phyloP scores from a whole-genome alignment of 2,329 filamentous ascomycete genomes.

The Fusarium solani-melongenae region DNA sequence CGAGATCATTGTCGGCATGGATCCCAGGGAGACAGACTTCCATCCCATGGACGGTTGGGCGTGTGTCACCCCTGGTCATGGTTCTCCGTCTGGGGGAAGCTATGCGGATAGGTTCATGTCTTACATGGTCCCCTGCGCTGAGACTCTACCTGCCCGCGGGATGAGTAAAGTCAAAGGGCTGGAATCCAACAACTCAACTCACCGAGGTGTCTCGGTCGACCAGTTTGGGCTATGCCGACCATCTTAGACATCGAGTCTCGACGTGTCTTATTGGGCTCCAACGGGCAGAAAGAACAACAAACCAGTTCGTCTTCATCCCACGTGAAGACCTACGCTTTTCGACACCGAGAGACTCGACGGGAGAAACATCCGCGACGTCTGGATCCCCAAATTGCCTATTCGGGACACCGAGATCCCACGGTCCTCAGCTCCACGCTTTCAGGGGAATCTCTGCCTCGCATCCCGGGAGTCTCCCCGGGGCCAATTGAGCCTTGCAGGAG shows the following conservation, averaged over 20 bases:
- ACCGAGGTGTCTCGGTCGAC: slow-evolving; percentile 30
- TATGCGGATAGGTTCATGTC: not conserved
- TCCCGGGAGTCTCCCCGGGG: slow-evolving; percentile 26
- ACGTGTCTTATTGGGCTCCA: slow-evolving; percentile 6
- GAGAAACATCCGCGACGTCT: slow-evolving; percentile 18
- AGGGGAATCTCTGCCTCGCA: slow-evolving; percentile 28
- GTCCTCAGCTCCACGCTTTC: slow-evolving; percentile 27
- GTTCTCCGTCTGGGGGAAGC: slow-evolving; percentile 13
- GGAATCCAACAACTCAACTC: slow-evolving; percentile 11
- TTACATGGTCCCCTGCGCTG: not conserved
- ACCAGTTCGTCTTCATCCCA: slow-evolving; percentile 21
- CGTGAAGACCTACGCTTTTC: slow-evolving; percentile 42
- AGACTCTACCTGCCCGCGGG: slow-evolving; percentile 7
- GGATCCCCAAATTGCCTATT: slow-evolving; percentile 28
- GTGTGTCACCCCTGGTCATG: not conserved
- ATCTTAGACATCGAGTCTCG: slow-evolving; percentile 9
- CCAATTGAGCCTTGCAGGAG: slow-evolving; percentile 18
- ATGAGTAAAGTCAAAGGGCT: slow-evolving; percentile 9
- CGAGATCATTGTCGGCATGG: slow-evolving; percentile 16
- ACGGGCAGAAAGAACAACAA: not conserved
- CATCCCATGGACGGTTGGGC: not conserved
- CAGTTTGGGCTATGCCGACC: slow-evolving; percentile 12
- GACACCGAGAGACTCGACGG: slow-evolving; percentile 37
- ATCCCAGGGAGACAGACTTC: slow-evolving; percentile 3
- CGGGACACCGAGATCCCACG: slow-evolving; percentile 37